Conservation (phyloP, 2,329 filamentous ascomycete species). For the Cordyceps tenuipes region DNA sequence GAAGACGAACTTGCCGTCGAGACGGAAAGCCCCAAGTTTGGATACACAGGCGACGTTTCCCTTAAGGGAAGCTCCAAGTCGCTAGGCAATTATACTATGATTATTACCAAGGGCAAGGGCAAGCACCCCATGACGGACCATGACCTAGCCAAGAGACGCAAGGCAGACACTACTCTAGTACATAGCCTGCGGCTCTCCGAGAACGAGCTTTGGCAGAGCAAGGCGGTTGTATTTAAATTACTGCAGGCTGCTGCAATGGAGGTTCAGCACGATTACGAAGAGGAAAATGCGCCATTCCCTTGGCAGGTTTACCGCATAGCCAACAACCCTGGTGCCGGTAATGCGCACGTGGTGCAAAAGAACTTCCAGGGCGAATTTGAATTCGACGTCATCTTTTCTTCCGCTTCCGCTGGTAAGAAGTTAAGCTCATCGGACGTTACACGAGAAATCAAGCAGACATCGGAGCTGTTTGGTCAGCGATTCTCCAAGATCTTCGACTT, state of each 20-base stretch:
- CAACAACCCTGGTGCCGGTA: slow-evolving; percentile 62
- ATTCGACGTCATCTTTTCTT: slow-evolving; percentile 88
- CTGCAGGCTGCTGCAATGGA: slow-evolving; percentile 42
- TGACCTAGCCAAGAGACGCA: slow-evolving; percentile 57
- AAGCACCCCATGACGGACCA: slow-evolving; percentile 57
- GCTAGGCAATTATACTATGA: slow-evolving; percentile 72
- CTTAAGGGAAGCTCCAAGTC: slow-evolving; percentile 62
- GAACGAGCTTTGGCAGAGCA: slow-evolving; percentile 75
- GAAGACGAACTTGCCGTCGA: slow-evolving; percentile 54
- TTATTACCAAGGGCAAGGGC: slow-evolving; percentile 62
- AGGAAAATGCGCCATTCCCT: slow-evolving; percentile 68
- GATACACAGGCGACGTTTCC: slow-evolving; percentile 53
- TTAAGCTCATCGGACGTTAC: slow-evolving; percentile 57
- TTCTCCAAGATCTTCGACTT: slow-evolving; percentile 62
- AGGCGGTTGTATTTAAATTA: slow-evolving; percentile 51
- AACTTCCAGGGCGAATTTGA: slow-evolving; percentile 84
- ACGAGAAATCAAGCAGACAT: slow-evolving; percentile 57
- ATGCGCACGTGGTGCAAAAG: slow-evolving; percentile 84
- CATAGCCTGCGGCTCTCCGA: slow-evolving; percentile 58
- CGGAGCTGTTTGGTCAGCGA: slow-evolving; percentile 61
- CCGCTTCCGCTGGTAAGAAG: slow-evolving; percentile 54
- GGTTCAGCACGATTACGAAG: slow-evolving; percentile 40
- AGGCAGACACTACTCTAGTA: slow-evolving; percentile 68
- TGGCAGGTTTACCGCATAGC: slow-evolving; percentile 76
- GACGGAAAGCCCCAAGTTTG: slow-evolving; percentile 40